phyloP scores from a whole-genome alignment of 2,329 filamentous ascomycete species.

The Xylariomycetidae sp. region DNA sequence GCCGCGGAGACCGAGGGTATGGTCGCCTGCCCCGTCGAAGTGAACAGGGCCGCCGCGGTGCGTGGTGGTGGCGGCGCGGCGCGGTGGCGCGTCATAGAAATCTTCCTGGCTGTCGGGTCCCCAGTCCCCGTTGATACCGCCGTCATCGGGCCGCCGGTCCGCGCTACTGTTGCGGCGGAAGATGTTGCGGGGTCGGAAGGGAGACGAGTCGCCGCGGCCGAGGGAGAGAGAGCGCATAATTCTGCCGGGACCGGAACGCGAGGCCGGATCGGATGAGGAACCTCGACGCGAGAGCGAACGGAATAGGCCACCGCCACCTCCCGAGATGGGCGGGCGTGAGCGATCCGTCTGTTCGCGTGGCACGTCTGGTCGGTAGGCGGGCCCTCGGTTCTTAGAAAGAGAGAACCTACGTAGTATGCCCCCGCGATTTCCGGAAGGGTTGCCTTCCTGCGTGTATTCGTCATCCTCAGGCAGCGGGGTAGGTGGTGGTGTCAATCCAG shows the following conservation, averaged over 20 bases:
- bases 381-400: slow-evolving; percentile 36
- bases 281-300: slow-evolving; percentile 41
- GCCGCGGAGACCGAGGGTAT: slow-evolving; percentile 19
- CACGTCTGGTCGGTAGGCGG: slow-evolving; percentile 32
- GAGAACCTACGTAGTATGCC: slow-evolving; percentile 40
- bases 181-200: slow-evolving; percentile 36
- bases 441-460: slow-evolving; percentile 33
- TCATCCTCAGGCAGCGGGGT: slow-evolving; percentile 55
- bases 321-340: slow-evolving; percentile 46
- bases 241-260: slow-evolving; percentile 29
- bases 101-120: slow-evolving; percentile 36
- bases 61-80: no score
- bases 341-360: slow-evolving; percentile 33
- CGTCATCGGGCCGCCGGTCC: slow-evolving; percentile 39
- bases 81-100: slow-evolving; percentile 14
- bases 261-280: slow-evolving; percentile 32
- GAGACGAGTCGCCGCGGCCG: slow-evolving; percentile 49
- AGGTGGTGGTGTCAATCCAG: slow-evolving; percentile 68
- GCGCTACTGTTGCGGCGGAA: slow-evolving; percentile 37
- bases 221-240: slow-evolving; percentile 59
- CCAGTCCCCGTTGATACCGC: slow-evolving; percentile 53
- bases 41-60: no score
- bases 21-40: slow-evolving; percentile 22
- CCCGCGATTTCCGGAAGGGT: slow-evolving; percentile 29
- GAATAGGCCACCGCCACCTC: slow-evolving; percentile 36